Percentiles rank a stretch among this genome's conserved stretches.
These are phyloP conservation scores for Thuja plicata DNA, from an alignment of 83 land plant species.

Conservation along the genomic window DNA sequence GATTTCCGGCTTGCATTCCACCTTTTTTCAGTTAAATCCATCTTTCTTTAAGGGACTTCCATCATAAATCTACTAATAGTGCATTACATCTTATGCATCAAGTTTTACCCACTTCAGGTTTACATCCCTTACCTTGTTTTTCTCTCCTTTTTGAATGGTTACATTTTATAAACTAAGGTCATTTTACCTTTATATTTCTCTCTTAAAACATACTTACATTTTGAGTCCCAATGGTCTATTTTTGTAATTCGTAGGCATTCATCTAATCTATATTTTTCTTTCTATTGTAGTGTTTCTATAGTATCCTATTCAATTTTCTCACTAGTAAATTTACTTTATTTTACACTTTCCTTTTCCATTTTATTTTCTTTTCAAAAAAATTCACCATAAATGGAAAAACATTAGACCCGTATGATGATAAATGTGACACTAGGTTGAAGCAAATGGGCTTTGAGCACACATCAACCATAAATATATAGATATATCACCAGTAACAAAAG, in stretches of 20 bases:
- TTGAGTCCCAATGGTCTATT: neutral
- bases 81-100: neutral
- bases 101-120: neutral
- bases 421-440: neutral
- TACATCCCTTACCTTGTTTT: neutral
- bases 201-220: neutral
- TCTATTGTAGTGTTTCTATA: neutral
- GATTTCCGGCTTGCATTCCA: neutral
- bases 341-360: neutral
- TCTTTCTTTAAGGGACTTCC: neutral
- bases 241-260: neutral
- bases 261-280: no score
- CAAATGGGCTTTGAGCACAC: neutral
- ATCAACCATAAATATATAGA: no score
- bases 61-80: neutral
- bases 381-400: neutral
- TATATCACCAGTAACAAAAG: neutral
- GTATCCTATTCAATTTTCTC: neutral
- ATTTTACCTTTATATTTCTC: no score
- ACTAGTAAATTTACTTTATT: neutral
- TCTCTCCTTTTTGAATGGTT: neutral
- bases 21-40: neutral
- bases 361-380: no score
- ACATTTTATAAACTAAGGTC: neutral
- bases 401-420: neutral